Percentiles rank a stretch among this genome's conserved stretches.
Conservation (phyloP, 345 rosid genomes). For the Aquilaria malaccensis region DNA sequence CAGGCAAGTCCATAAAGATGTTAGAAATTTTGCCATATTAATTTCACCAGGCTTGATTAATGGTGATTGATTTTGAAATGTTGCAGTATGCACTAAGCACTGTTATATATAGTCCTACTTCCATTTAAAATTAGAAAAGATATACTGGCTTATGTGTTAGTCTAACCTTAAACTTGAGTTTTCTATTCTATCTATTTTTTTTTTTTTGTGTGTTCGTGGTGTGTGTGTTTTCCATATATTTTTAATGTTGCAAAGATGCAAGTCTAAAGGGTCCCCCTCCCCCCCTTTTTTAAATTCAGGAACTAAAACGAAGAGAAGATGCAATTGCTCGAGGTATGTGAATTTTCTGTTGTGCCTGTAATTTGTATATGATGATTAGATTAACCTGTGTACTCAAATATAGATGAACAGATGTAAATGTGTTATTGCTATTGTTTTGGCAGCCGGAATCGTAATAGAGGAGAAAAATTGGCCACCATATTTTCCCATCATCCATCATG, state of each 20-base stretch:
- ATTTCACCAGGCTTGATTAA: not conserved
- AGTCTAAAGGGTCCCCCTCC: not conserved
- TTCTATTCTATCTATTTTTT: not conserved
- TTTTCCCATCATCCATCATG: slow-evolving; percentile 94
- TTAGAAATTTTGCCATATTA: not conserved
- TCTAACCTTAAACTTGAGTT: not conserved
- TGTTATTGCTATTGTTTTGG: slow-evolving; percentile 22
- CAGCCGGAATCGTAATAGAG: slow-evolving; percentile 93
- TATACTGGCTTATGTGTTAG: not conserved
- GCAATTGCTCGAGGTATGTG: slow-evolving; percentile 56
- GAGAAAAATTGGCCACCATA: slow-evolving; percentile 96
- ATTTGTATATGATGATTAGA: slow-evolving; percentile 4
- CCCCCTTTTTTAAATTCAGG: slow-evolving; percentile 36
- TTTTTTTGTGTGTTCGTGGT: not conserved
- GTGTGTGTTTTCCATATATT: no score
- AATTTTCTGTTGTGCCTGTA: no score
- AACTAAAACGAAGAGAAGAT: slow-evolving; percentile 82
- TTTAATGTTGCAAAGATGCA: slow-evolving; percentile 3
- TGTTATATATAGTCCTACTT: not conserved
- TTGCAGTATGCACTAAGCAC: not conserved
- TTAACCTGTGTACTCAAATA: slow-evolving; percentile 4
- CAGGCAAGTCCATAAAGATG: slow-evolving; percentile 43
- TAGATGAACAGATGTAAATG: slow-evolving; percentile 8
- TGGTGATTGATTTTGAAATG: not conserved
- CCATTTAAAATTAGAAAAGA: not conserved